These are phyloP conservation scores for Quercus mongolica DNA, from an alignment of 306 rosid species.

Conservation along the genomic window DNA sequence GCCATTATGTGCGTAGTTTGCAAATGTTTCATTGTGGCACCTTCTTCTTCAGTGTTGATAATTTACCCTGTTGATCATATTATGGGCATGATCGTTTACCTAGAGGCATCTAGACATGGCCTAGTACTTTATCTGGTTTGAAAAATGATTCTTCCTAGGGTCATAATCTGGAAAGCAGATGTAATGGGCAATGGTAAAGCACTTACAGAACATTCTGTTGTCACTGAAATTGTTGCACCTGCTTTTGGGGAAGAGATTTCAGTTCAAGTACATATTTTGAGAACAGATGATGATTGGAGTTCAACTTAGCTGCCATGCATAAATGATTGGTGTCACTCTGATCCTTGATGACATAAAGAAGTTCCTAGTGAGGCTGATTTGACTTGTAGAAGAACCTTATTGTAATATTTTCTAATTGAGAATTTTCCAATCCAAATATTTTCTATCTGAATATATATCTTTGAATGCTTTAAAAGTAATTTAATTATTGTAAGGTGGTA, in stretches of 20 bases:
- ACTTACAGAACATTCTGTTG: neutral
- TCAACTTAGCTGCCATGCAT: neutral
- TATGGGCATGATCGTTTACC: neutral
- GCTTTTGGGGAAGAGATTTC: neutral
- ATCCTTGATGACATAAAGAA: neutral
- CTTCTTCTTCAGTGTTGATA: neutral
- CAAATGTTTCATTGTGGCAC: neutral
- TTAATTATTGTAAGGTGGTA: neutral
- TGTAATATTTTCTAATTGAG: too few relatives aligned
- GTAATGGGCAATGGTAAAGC: neutral
- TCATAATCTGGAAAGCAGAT: neutral
- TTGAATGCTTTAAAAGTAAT: too few relatives aligned
- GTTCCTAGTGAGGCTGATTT: neutral
- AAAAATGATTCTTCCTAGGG: neutral
- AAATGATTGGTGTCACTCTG: neutral
- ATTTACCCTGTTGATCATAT: neutral
- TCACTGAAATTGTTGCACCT: neutral
- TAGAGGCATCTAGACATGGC: neutral
- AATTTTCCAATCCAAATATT: too few relatives aligned
- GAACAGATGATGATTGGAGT: neutral
- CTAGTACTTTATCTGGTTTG: neutral
- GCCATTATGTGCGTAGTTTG: neutral
- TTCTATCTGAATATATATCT: too few relatives aligned
- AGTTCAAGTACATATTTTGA: neutral
- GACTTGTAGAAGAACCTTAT: neutral